phyloP scores from a whole-genome alignment of 139 green algal species.

The Micromonas pusilla region DNA sequence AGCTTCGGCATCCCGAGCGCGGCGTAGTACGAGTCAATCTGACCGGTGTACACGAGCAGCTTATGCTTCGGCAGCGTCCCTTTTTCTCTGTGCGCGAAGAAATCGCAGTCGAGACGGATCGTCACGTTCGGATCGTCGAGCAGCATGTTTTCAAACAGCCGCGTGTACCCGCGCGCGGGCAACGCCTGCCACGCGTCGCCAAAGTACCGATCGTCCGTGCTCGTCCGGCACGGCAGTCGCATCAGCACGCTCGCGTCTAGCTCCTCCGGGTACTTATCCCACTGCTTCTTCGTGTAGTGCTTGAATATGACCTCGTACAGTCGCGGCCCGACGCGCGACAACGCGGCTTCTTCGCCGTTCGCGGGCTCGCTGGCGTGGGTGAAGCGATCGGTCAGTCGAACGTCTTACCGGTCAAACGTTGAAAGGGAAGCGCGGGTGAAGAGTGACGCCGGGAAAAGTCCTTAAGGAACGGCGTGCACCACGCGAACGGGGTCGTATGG shows the following conservation, averaged over 20 bases:
- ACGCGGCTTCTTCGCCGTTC: constrained; percentile 27
- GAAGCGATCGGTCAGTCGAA: too few species aligned
- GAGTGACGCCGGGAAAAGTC: too few species aligned
- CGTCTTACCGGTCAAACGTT: too few species aligned
- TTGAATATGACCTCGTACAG: constrained; percentile 33
- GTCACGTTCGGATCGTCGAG: constrained; percentile 20
- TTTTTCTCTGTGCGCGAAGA: constrained; percentile 14
- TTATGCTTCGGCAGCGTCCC: neutral
- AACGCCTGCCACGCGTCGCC: constrained; percentile 22
- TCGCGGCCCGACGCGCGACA: constrained; percentile 15
- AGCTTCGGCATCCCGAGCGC: constrained; percentile 26
- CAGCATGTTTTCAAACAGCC: constrained; percentile 33
- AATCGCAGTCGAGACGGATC: constrained; percentile 23
- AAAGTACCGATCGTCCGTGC: constrained; percentile 29
- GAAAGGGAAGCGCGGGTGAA: too few species aligned
- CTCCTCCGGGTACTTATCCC: constrained; percentile 26
- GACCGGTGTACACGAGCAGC: constrained; percentile 28
- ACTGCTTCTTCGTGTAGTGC: constrained; percentile 34
- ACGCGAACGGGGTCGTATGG: too few species aligned
- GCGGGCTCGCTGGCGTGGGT: neutral
- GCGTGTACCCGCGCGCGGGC: constrained; percentile 28
- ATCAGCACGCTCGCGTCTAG: constrained; percentile 28
- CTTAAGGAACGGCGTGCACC: too few species aligned
- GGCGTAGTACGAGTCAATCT: constrained; percentile 30
- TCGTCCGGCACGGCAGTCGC: constrained; percentile 14